These are phyloP conservation scores for Nicotiana undulata DNA, from an alignment of 257 asterid species.

Conservation along the genomic window DNA sequence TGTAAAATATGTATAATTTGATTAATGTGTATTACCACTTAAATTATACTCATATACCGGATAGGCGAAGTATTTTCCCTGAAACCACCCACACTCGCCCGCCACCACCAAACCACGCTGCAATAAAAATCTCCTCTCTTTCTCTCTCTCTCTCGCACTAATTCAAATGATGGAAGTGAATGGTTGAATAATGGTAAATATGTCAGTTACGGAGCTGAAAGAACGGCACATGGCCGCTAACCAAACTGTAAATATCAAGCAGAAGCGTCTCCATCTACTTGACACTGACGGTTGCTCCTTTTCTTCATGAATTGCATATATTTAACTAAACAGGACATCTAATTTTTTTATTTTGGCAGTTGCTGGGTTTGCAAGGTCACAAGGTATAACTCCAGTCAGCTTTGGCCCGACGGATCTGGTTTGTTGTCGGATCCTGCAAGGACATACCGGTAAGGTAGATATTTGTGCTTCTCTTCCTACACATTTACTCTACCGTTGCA, in stretches of 20 bases:
- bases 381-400: slow-evolving; percentile 71
- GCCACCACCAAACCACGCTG: no score
- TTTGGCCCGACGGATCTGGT: slow-evolving; percentile 97
- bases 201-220: slow-evolving; percentile 83
- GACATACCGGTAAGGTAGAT: slow-evolving; percentile 85
- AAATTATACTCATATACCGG: no score
- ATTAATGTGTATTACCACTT: no score
- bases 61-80: no score
- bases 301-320: background rate
- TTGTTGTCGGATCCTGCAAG: slow-evolving; percentile 92
- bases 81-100: no score
- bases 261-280: slow-evolving; percentile 69
- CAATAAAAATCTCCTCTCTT: no score
- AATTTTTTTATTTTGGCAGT: slow-evolving; percentile 34
- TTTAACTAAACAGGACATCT: slow-evolving; percentile 24
- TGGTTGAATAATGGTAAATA: background rate
- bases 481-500: no score
- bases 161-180: no score
- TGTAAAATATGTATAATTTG: no score
- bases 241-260: slow-evolving; percentile 63
- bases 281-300: slow-evolving; percentile 61
- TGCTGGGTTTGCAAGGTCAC: slow-evolving; percentile 71
- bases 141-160: no score
- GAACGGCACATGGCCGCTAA: slow-evolving; percentile 89
- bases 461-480: background rate